Conservation (phyloP, 805 yeast genomes). For the Cyberlindnera mycetangii region DNA sequence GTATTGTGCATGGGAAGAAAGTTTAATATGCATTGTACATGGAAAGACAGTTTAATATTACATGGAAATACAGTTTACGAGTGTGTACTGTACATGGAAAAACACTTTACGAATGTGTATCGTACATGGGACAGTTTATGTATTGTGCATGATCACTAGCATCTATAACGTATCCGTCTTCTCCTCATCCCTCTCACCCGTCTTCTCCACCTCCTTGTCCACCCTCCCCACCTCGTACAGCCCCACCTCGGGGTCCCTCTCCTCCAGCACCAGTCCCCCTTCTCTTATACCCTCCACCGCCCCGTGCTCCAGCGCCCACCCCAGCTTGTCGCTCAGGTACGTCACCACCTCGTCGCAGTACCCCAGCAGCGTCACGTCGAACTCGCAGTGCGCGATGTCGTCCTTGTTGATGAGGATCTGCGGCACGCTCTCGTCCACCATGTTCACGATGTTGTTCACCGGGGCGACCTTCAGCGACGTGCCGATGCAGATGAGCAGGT, state of each 20-base stretch:
- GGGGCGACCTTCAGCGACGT: constrained; percentile 93
- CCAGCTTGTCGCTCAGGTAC: constrained; percentile 52
- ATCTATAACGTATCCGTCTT: neutral
- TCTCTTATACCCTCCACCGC: constrained; percentile 38
- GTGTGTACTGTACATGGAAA: too few relatives aligned
- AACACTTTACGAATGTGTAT: too few relatives aligned
- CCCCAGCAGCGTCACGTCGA: constrained; percentile 76
- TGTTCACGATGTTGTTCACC: constrained; percentile 81
- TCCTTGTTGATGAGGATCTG: constrained; percentile 79
- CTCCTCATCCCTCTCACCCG: neutral
- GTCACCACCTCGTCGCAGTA: constrained; percentile 81
- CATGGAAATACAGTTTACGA: too few relatives aligned
- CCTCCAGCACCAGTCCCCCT: constrained; percentile 30
- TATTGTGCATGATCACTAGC: too few relatives aligned
- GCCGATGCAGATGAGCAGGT: constrained; percentile 79
- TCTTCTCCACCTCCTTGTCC: neutral
- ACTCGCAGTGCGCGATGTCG: constrained; percentile 69
- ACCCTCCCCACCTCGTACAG: constrained; percentile 31
- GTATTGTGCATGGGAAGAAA: too few relatives aligned
- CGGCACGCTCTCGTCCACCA: constrained; percentile 69
- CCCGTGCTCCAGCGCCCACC: constrained; percentile 61
- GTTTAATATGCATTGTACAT: neutral
- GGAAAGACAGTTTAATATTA: too few relatives aligned
- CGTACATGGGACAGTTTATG: too few relatives aligned
- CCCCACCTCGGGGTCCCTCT: constrained; percentile 32